phyloP scores from a whole-genome alignment of 345 rosid species.

The Gossypium sturtianum region DNA sequence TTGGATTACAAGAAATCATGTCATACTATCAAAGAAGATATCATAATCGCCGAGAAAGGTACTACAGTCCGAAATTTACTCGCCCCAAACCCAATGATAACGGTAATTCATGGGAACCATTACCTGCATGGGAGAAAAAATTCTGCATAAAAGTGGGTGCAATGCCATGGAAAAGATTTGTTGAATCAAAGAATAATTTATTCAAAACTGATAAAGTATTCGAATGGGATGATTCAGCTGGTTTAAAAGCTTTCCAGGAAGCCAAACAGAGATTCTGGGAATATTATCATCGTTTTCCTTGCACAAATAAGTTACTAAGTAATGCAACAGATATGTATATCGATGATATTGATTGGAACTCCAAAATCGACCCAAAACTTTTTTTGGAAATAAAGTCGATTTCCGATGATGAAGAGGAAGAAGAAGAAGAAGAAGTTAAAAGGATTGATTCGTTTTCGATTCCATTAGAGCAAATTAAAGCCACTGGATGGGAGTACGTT shows the following conservation, averaged over 20 bases:
- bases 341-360: neutral
- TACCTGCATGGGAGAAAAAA: constrained; percentile 2
- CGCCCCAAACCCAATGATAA: neutral
- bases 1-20: neutral
- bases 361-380: neutral
- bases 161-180: neutral
- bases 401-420: neutral
- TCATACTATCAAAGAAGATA: neutral
- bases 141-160: neutral
- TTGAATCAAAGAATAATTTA: neutral
- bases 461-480: neutral
- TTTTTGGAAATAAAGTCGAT: neutral
- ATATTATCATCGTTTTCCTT: neutral
- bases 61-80: neutral
- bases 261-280: neutral
- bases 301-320: neutral
- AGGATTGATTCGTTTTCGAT: neutral
- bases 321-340: neutral
- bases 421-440: neutral
- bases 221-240: neutral
- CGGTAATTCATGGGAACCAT: neutral
- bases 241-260: neutral
- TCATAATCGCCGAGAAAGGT: neutral
- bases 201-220: neutral
- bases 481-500: neutral